Percentiles rank a stretch among this genome's conserved stretches.
These are phyloP conservation scores for Cyclocybe cylindracea DNA, from an alignment of 768 basidiomycete genomes.

Conservation along the genomic window DNA sequence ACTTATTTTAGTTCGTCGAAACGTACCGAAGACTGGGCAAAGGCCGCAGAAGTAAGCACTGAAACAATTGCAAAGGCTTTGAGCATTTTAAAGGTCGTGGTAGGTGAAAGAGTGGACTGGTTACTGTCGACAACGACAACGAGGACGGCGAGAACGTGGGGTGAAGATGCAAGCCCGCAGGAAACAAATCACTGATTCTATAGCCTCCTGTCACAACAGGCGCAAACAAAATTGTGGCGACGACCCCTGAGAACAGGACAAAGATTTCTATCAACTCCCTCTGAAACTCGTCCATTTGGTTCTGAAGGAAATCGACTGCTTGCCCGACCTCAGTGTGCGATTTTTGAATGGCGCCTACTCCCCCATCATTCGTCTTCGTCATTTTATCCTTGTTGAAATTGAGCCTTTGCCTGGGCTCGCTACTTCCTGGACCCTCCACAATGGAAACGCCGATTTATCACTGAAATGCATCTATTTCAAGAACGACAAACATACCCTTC, in stretches of 20 bases:
- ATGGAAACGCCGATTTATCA: too few species aligned
- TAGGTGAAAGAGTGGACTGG: constrained; percentile 50
- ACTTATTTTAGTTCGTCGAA: neutral
- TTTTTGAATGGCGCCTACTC: too few species aligned
- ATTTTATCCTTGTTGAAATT: neutral
- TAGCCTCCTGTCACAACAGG: constrained; percentile 26
- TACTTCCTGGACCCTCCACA: too few species aligned
- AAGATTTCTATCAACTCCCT: too few species aligned
- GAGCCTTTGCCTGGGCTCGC: too few species aligned
- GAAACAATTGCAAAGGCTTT: constrained; percentile 56
- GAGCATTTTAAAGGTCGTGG: constrained; percentile 40
- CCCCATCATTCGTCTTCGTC: too few species aligned
- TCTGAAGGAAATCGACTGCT: too few species aligned
- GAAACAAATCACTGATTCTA: constrained; percentile 20
- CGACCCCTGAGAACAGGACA: too few species aligned
- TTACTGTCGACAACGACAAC: constrained; percentile 39
- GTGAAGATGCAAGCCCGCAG: constrained; percentile 15
- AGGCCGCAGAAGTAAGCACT: constrained; percentile 46
- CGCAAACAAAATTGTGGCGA: constrained; percentile 27
- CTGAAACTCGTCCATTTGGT: too few species aligned
- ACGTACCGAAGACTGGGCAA: constrained; percentile 52
- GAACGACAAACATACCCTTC: neutral
- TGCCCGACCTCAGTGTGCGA: too few species aligned
- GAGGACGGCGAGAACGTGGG: constrained; percentile 15
- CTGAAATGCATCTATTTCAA: too few species aligned